Evolutionary conservation across 306 rosid species (phyloP), one percentile per base, ranked within the genome.

Genomic region (Quercus mongolica): DNA sequence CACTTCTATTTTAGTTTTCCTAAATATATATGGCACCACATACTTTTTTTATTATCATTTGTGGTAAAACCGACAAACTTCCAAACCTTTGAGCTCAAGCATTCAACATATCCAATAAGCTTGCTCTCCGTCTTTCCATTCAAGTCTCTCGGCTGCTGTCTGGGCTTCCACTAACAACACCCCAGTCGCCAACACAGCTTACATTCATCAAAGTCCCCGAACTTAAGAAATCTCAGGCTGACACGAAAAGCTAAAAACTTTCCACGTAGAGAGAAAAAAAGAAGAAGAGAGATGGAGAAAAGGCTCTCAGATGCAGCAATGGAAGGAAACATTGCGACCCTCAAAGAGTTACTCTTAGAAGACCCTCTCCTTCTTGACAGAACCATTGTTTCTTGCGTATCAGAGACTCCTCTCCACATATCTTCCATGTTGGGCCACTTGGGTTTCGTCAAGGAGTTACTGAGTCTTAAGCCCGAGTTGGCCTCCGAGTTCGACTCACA

Each of bases 321-420:
- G 74, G 35, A 71, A 1, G 84, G 84, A 2, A 33, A 65, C 21
- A 19, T 65, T 5, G n/a, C 49, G 51, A 10, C 25, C 51, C 71
- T 65, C n/a, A 18, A 65, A 65, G 71, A 65, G 9, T 65, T 78
- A 14, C 69, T 82, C 49, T 2, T 15, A n/a, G 71, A 78, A 30
- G 82, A 77, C 78, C 79, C 82, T 41, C 75, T 71, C 5, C 64
- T 82, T 70, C 78, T 82, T 33, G 78, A 20, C 41, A 81, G 61
- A 18, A 11, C 38, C 46, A 64, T 18, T 46, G 56, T 31, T 52
- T 26, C 23, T 28, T 73, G 78, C 31, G 71, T 20, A 17, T 44
- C 79, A 57, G 79, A 82, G 70, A 78, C 79, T 2, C 85, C 85
- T 68, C 74, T 82, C 46, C 82, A 82, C 44, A 15, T 77, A 25